Conservation (phyloP, 1,284 basidiomycete genomes). For the Coniferiporia sulphurascens region DNA sequence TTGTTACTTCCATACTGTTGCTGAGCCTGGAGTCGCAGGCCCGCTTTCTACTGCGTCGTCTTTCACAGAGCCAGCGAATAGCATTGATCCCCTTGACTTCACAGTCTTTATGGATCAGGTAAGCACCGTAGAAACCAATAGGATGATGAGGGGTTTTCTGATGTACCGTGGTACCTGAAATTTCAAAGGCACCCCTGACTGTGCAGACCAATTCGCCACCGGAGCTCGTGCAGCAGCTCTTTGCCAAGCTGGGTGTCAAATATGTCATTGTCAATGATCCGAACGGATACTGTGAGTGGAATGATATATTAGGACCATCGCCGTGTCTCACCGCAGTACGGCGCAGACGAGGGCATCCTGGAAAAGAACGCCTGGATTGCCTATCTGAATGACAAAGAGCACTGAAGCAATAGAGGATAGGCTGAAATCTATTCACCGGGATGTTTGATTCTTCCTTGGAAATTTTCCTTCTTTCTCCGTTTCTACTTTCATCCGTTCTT, state of each 20-base stretch:
- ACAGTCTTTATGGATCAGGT: conserved; percentile 89
- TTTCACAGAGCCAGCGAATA: conserved; percentile 39
- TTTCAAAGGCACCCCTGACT: conserved; percentile 72
- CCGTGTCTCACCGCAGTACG: neutral
- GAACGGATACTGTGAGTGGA: conserved; percentile 72
- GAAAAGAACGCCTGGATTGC: conserved; percentile 50
- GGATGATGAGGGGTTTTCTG: neutral
- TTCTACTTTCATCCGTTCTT: neutral
- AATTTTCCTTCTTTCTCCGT: neutral
- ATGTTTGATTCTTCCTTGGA: neutral
- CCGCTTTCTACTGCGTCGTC: conserved; percentile 59
- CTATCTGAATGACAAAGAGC: conserved; percentile 35
- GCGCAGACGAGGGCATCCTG: conserved; percentile 41
- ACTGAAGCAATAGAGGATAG: neutral
- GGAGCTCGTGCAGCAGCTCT: conserved; percentile 88
- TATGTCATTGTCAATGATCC: conserved; percentile 83
- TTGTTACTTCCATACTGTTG: conserved; percentile 59
- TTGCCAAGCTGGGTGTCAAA: conserved; percentile 87
- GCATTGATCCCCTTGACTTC: conserved; percentile 73
- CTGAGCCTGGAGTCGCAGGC: conserved; percentile 34
- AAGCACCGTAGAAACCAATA: conserved; percentile 22
- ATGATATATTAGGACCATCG: neutral
- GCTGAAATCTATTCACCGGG: neutral
- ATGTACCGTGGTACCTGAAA: conserved; percentile 2
- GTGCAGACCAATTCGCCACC: conserved; percentile 80